Evolutionary conservation across 1,284 basidiomycete genomes (phyloP), one percentile per base, ranked within the genome.

Genomic region (Marasmius fiardii): DNA sequence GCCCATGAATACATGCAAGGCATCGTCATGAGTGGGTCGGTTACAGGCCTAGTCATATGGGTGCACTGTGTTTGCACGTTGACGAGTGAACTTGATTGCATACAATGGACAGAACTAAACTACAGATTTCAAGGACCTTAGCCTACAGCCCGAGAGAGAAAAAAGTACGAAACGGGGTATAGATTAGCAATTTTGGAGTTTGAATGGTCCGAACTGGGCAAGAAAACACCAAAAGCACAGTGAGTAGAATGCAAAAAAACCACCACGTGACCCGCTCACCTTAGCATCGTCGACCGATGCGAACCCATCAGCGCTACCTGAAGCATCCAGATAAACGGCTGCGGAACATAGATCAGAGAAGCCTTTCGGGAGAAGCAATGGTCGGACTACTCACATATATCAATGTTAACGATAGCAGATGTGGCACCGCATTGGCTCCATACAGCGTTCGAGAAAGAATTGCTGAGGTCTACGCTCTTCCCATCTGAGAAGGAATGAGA

Each of bases 351-450:
- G 11, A 28, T 51, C 34, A 51, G 50, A 6, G 3, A 23, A 4
- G 26, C 12, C 20, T 10, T 11, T 35, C 34, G 52, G 7, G 7
- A 33, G 2, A 18, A 10, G 28, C 28, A 10, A 4, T 31, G 10
- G 34, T 18, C 11, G 23, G 33, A 33, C 5, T 31, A 31, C 47
- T 49, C 31, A 33, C 47, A 49, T 2, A 56, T 53, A 20, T 56
- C 33, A n/a, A 56, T 28, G 34, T 53, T 56, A 28, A 56, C 37
- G 23, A 56, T 56, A 39, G 16, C 47, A 7, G 55, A 44, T 1
- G 51, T 35, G 12, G 21, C 51, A 35, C 55, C 55, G 26, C 55
- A 56, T 12, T 53, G 21, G 35, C 55, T 56, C 55, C 55, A 56
- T 24, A 56, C 47, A 12, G 3, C 14, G 6, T 23, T 43, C 10